phyloP scores from a whole-genome alignment of 345 rosid species.

The Raphanus raphanistrum region DNA sequence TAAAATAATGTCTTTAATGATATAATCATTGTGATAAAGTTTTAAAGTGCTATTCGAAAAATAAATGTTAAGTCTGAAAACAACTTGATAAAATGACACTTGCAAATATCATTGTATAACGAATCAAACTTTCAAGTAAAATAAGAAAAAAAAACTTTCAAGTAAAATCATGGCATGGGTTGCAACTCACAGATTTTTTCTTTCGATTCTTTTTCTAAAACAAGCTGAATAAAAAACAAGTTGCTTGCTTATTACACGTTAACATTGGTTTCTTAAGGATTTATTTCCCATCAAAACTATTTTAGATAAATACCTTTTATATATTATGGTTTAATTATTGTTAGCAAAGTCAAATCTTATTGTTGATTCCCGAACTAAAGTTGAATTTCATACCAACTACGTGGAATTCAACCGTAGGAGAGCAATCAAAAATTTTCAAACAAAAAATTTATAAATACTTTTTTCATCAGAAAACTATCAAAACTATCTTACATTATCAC shows the following conservation, averaged over 20 bases:
- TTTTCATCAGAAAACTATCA: neutral
- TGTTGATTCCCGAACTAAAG: neutral
- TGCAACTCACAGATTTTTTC: neutral
- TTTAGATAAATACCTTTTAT: neutral
- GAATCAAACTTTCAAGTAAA: neutral
- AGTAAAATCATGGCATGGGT: too few species aligned
- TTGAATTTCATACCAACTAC: neutral
- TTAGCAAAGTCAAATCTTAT: conserved; percentile 9
- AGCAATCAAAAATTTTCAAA: neutral
- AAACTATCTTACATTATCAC: neutral
- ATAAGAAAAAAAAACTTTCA: too few species aligned
- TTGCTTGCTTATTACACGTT: conserved; percentile 1
- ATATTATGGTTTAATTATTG: neutral
- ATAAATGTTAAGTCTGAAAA: neutral
- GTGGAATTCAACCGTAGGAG: neutral
- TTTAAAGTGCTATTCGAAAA: too few species aligned
- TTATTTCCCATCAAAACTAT: conserved; percentile 10
- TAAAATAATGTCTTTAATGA: too few species aligned
- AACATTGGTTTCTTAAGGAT: neutral
- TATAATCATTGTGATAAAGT: too few species aligned
- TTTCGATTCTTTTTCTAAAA: neutral
- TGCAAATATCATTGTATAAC: neutral
- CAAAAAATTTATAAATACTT: neutral
- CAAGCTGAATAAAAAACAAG: conserved; percentile 8
- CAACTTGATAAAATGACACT: neutral